A percentile compares a stretch with the other conserved stretches of the same genome.
Evolutionary conservation across 2,329 filamentous ascomycete species (phyloP).

Genomic region (Monosporascus sp.): DNA sequence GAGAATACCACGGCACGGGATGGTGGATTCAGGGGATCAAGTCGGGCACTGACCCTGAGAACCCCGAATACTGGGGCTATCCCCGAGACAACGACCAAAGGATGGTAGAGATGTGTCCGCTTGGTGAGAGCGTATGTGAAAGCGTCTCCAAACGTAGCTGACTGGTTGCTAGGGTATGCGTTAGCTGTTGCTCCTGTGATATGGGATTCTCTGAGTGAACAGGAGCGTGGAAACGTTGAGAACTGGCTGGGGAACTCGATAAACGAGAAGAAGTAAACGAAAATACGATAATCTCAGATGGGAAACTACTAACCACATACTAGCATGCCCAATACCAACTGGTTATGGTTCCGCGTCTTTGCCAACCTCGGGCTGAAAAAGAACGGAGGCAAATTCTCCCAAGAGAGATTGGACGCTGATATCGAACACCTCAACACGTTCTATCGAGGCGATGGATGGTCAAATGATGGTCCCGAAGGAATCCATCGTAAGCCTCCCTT

Average conservation of each 20-base stretch:
- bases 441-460: slow-evolving; percentile 78
- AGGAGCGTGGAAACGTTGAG: slow-evolving; percentile 62
- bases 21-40: slow-evolving; percentile 67
- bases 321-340: slow-evolving; percentile 65
- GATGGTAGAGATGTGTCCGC: slow-evolving; percentile 81
- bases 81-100: slow-evolving; percentile 73
- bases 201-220: slow-evolving; percentile 60
- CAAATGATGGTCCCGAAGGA: slow-evolving; percentile 71
- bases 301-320: slow-evolving; percentile 8
- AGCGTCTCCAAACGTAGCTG: neutral
- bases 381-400: slow-evolving; percentile 66
- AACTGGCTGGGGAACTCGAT: slow-evolving; percentile 69
- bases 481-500: slow-evolving; percentile 54
- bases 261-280: slow-evolving; percentile 64
- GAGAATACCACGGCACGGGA: slow-evolving; percentile 56
- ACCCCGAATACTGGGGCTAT: slow-evolving; percentile 70
- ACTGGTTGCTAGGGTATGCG: slow-evolving; percentile 48
- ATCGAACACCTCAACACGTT: slow-evolving; percentile 76
- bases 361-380: slow-evolving; percentile 74
- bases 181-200: slow-evolving; percentile 63
- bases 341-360: slow-evolving; percentile 83
- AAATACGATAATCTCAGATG: slow-evolving; percentile 25
- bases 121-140: slow-evolving; percentile 40
- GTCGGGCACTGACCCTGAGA: slow-evolving; percentile 64
- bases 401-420: slow-evolving; percentile 65